Evolutionary conservation across 2,329 filamentous ascomycete genomes (phyloP), one percentile per base, ranked within the genome.

Genomic region (Paraphoma sp.): DNA sequence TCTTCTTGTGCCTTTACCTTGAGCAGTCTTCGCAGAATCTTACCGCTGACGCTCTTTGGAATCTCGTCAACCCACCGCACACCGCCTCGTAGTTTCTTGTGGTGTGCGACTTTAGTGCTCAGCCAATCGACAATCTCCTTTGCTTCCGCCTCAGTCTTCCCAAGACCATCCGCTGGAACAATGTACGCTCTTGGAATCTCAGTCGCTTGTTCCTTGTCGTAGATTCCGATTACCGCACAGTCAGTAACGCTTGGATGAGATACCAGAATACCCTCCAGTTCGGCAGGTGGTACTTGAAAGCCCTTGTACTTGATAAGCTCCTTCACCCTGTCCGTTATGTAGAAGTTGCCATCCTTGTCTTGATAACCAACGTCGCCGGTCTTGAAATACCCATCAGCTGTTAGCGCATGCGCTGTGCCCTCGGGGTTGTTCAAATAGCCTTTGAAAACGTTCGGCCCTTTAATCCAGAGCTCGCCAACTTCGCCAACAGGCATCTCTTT

Each of bases 301-400:
- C 78, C 75, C 47, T 78, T 78, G 67, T 78, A 78, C 60, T 78
- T 78, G 65, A 78, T 78, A 48, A 79, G 64, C 53, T 79, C 76
- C 60, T 79, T 79, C 49, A 78, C 73, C 6, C 93, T 89, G 72
- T 97, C 93, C 1, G 93, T 96, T 72, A 97, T 94, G 80, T 88
- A 97, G 69, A 96, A 91, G 71, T 96, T 91, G 30, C 90, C 90
- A 48, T 90, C 83, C 45, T 84, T 80, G 70, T 96, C 91, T 68
- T 91, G 86, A 62, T 91, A 88, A 4, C 92, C 91, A 28, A 97
- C 87, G 69, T 97, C 93, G 1, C 93, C 93, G 0, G 93, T 97
- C 76, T 89, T 93, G 83, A 96, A 97, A 81, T 88, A 97, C 1
- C 92, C 92, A 62, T 96, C 92, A 0, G 80, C 64, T 2, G 89